Evolutionary conservation across 106 monocot species (phyloP).

Genomic region (Narthecium ossifragum): DNA sequence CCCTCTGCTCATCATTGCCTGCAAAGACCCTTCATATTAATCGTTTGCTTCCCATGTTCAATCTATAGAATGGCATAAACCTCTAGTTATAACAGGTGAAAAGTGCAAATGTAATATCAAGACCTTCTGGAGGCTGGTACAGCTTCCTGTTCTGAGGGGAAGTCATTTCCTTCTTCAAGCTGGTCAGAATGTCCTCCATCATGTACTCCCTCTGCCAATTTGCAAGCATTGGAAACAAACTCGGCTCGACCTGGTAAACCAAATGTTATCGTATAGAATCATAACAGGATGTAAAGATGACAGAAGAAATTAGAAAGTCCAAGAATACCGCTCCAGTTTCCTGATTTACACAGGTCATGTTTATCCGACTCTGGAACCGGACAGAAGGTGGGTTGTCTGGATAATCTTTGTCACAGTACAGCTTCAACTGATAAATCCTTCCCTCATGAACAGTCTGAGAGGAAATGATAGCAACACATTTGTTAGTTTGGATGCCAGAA

Average conservation of each 20-base stretch:
- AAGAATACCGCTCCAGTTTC: slow-evolving; percentile 58
- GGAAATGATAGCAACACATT: too few species aligned
- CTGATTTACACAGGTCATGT: slow-evolving; percentile 71
- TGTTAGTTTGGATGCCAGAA: too few species aligned
- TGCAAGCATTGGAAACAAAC: slow-evolving; percentile 53
- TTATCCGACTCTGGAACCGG: slow-evolving; percentile 59
- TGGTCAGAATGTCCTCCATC: slow-evolving; percentile 62
- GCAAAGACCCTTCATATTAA: background rate
- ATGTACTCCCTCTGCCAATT: slow-evolving; percentile 73
- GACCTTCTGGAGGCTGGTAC: slow-evolving; percentile 58
- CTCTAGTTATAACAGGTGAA: background rate
- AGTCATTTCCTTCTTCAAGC: slow-evolving; percentile 72
- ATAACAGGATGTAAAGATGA: background rate
- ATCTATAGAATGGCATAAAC: too few species aligned
- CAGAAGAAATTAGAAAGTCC: background rate
- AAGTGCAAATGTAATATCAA: background rate
- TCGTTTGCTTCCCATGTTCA: too few species aligned
- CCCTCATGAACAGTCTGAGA: slow-evolving; percentile 81
- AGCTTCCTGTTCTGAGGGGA: slow-evolving; percentile 65
- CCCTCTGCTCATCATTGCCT: slow-evolving; percentile 61
- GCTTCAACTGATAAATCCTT: slow-evolving; percentile 70
- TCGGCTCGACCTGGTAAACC: slow-evolving; percentile 49
- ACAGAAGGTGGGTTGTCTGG: slow-evolving; percentile 67
- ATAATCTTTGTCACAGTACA: slow-evolving; percentile 62
- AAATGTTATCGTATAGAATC: background rate